Evolutionary conservation across 768 basidiomycete species (phyloP).

Genomic region (Lentinula aciculospora): DNA sequence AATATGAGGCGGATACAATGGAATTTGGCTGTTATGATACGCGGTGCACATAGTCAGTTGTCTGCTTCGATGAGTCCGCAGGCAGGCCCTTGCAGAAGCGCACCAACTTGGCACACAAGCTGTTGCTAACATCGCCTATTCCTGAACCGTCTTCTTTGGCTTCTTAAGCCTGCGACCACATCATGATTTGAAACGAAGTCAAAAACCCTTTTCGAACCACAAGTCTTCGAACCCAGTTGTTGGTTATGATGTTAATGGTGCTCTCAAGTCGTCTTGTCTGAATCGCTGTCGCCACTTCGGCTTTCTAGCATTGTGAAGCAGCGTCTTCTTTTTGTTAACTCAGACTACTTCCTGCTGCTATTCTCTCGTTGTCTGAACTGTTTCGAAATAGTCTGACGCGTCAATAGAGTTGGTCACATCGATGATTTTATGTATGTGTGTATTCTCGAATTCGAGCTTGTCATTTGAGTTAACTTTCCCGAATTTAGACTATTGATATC

Average conservation of each 20-base stretch:
- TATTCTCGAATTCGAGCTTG: neutral
- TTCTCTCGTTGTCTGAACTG: no score
- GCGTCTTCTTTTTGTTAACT: no score
- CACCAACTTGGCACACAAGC: no score
- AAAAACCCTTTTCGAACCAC: neutral
- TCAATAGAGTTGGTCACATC: neutral
- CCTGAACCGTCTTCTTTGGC: neutral
- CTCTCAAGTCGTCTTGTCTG: no score
- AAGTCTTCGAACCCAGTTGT: neutral
- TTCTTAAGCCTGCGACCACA: neutral
- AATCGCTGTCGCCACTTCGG: neutral
- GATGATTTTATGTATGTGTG: neutral
- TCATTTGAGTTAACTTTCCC: neutral
- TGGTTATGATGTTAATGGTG: neutral
- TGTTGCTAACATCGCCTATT: no score
- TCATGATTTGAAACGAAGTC: no score
- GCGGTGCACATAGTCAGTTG: neutral
- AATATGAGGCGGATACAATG: no score
- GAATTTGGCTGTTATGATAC: neutral
- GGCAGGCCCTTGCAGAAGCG: neutral
- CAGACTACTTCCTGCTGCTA: no score
- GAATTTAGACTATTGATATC: neutral
- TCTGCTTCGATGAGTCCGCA: neutral
- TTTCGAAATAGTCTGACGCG: neutral
- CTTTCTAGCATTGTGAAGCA: neutral